Percentiles rank a stretch among this genome's conserved stretches.
phyloP scores from a whole-genome alignment of 1,139 yeast genomes.

The Geotrichum macrosporum region DNA sequence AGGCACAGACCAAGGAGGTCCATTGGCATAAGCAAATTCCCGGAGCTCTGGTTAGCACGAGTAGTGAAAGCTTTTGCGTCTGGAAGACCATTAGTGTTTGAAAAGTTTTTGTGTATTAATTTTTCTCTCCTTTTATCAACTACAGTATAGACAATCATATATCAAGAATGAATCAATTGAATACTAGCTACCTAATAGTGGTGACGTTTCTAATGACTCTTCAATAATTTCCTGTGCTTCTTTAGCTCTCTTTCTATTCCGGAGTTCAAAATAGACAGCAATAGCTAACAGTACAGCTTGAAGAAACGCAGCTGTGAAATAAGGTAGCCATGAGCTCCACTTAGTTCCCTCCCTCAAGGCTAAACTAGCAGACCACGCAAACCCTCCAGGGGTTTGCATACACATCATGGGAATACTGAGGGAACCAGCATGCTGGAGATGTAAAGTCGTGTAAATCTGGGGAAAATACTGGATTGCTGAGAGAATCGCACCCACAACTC shows the following conservation, averaged over 20 bases:
- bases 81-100: slow-evolving; percentile 96
- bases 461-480: slow-evolving; percentile 76
- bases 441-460: slow-evolving; percentile 67
- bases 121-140: neutral
- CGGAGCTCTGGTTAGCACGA: slow-evolving; percentile 90
- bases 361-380: slow-evolving; percentile 66
- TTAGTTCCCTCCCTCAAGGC: slow-evolving; percentile 69
- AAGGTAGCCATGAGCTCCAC: slow-evolving; percentile 88
- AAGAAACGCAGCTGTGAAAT: slow-evolving; percentile 63
- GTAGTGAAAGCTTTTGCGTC: slow-evolving; percentile 88
- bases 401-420: slow-evolving; percentile 78
- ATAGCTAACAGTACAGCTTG: slow-evolving; percentile 54
- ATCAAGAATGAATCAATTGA: neutral
- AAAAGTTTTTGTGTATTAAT: slow-evolving; percentile 12
- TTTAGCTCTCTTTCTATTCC: slow-evolving; percentile 14
- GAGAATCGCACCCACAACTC: slow-evolving; percentile 51
- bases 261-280: slow-evolving; percentile 47
- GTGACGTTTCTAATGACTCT: neutral
- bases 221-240: neutral
- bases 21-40: slow-evolving; percentile 98
- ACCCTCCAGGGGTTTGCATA: slow-evolving; percentile 89
- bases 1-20: slow-evolving; percentile 92
- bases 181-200: neutral
- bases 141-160: neutral
- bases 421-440: slow-evolving; percentile 72